Base-by-base conservation (phyloP, 352 stramenopile genomes). In the Aphanomyces invadans region DNA sequence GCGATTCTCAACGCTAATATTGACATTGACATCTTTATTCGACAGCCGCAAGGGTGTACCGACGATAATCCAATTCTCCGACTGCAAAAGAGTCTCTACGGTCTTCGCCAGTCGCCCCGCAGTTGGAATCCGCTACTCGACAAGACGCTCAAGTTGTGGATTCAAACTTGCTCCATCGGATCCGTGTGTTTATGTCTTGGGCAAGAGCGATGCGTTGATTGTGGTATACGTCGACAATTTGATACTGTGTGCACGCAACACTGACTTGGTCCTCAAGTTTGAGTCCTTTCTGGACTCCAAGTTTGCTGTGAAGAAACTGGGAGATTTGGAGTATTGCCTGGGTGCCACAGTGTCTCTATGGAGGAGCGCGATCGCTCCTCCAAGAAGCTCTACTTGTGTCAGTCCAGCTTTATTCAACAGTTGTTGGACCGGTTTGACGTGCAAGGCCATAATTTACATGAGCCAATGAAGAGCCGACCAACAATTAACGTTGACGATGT, bases 391-490 rank as follows among this genome's bases (percentile, higher is more conserved):
- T 48, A 48, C 21, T n/a, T 48, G 15, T 1, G 15, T 0, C 39
- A 48, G n/a, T 1, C 21, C 15, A 48, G 15, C 17, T 48, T 48
- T n/a, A 48, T 48, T n/a, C 15, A 48, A n/a, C 39, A 48, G 1
- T n/a, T 48, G 39, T 15, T 48, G 39, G 39, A 15, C 21, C 39
- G 39, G 17, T 48, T 48, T n/a, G 39, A 48, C 21, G 39, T 48
- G n/a, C 39, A 48, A 48, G 39, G 15, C 39, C 39, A 48, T 48
- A n/a, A n/a, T n/a, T 48, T 48, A 48, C 39, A n/a, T n/a, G n/a
- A n/a, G 17, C 39, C 39, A 48, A 48, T 48, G 39, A 48, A 48
- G n/a, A n/a, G n/a, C 15, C 39, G 39, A 15, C 39, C 39, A 48
- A n/a, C 1, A 15, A n/a, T 48, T 15, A 48, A 48, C 21, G 39